Conservation (phyloP, 805 yeast species). For the Tanozyma kutaoensis region DNA sequence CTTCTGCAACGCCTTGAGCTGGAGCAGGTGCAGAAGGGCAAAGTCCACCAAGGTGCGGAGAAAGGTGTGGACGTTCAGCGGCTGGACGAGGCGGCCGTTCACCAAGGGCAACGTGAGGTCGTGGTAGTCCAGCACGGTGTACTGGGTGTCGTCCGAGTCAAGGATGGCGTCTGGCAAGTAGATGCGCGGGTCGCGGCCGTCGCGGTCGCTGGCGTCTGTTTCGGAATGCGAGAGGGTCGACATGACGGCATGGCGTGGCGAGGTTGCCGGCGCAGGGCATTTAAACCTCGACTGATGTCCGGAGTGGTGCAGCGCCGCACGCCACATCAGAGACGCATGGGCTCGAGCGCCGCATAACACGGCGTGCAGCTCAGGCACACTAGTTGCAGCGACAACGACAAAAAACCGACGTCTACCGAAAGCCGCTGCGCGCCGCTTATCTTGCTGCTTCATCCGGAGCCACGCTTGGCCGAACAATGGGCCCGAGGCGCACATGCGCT, state of each 20-base stretch:
- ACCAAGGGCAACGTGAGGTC: constrained; percentile 7
- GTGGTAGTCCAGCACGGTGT: constrained; percentile 9
- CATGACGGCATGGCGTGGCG: constrained; percentile 1
- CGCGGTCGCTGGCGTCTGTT: neutral
- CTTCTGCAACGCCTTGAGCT: constrained; percentile 10
- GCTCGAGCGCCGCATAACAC: no score
- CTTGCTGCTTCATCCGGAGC: no score
- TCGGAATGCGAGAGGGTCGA: constrained; percentile 1
- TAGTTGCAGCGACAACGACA: no score
- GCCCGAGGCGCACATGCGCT: no score
- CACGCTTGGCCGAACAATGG: no score
- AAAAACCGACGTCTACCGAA: no score
- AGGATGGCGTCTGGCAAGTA: no score
- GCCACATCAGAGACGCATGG: neutral
- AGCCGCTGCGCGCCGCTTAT: no score
- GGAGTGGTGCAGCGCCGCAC: neutral
- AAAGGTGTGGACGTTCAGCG: constrained; percentile 8
- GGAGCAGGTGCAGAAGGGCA: constrained; percentile 9
- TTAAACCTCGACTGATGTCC: neutral
- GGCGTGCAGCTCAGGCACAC: no score
- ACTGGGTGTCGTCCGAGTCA: neutral
- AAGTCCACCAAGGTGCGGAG: constrained; percentile 14
- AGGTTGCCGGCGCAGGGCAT: neutral
- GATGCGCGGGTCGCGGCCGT: no score
- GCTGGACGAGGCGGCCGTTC: neutral